Base-by-base conservation (phyloP, 2,329 filamentous ascomycete species). In the Arthroderma uncinatum region DNA sequence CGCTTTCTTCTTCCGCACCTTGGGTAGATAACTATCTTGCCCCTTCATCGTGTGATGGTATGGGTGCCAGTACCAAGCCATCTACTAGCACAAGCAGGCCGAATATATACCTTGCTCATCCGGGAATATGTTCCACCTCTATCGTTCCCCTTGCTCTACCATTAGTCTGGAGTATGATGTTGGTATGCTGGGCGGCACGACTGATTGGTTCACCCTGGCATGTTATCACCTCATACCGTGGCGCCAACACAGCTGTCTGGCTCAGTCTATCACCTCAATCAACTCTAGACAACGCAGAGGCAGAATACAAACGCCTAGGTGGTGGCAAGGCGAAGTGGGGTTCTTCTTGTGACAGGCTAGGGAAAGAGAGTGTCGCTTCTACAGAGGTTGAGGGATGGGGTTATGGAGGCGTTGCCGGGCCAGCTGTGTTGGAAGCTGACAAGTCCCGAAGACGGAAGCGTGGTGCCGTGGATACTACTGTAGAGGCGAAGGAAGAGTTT, bases 381-480 rank as follows among this genome's bases (percentile, higher is more conserved):
- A 94, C 90, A 1, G 89, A 95, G 70, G 85, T 95, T 2, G 83
- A 88, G 44, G 88, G 89, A 6, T 96, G 91, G 90, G 91, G 89
- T 0, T 77, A 76, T 67, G 78, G 79, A 47, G 82, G 82, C 2
- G 74, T 73, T 33, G 68, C 80, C 30, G 71, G 53, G 74, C 76
- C 0, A 85, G 83, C 63, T 68, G 66, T 74, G 40, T 65, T 72
- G 47, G 77, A 77, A 2, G 73, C 77, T 56, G 73, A 82, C 62
- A 72, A 75, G 44, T 78, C 75, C 64, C 73, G 77, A 23, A 76
- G 78, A 9, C 77, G 89, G 61, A 84, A 81, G 69, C 75, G 76
- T 2, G 79, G 78, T 12, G 79, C 80, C 1, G 71, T 67, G 23
- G 77, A 85, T 55, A 71, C 84, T 50, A 90, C 83, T 0, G 59